phyloP scores from a whole-genome alignment of 345 rosid genomes.

The Cardamine chenopodiifolia region DNA sequence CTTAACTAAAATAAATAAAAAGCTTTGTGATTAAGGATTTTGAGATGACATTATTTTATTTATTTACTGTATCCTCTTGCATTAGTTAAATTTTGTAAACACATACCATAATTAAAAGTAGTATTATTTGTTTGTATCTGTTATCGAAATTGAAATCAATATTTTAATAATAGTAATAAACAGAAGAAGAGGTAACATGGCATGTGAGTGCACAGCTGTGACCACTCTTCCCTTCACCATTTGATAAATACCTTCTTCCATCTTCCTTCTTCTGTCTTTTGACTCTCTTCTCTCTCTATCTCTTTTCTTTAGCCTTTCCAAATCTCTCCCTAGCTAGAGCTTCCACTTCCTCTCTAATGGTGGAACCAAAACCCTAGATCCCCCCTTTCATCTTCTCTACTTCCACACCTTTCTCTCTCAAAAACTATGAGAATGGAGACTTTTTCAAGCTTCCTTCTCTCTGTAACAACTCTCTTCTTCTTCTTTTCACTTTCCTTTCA shows the following conservation, averaged over 20 bases:
- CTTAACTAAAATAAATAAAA: neutral
- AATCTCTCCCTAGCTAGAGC: slow-evolving; percentile 28
- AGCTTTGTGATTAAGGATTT: slow-evolving; percentile 21
- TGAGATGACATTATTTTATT: slow-evolving; percentile 18
- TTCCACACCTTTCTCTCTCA: neutral
- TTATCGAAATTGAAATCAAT: slow-evolving; percentile 30
- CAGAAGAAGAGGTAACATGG: slow-evolving; percentile 64
- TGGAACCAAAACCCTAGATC: slow-evolving; percentile 47
- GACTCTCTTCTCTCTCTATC: slow-evolving; percentile 43
- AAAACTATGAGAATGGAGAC: slow-evolving; percentile 30
- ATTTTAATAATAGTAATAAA: slow-evolving; percentile 20
- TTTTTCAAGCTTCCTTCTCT: slow-evolving; percentile 38
- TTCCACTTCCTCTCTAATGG: slow-evolving; percentile 54
- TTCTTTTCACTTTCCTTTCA: slow-evolving; percentile 37
- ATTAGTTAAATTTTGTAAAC: slow-evolving; percentile 5
- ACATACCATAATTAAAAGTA: slow-evolving; percentile 38
- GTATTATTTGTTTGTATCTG: slow-evolving; percentile 45
- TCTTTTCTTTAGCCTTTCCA: slow-evolving; percentile 16
- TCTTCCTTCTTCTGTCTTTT: slow-evolving; percentile 48
- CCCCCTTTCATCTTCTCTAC: slow-evolving; percentile 16
- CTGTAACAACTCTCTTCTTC: slow-evolving; percentile 20
- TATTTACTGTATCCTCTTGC: slow-evolving; percentile 10
- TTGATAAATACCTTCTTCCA: slow-evolving; percentile 66
- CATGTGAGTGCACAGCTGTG: slow-evolving; percentile 92
- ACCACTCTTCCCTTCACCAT: slow-evolving; percentile 55